Percentiles rank a stretch among this genome's conserved stretches.
These are phyloP conservation scores for Fusarium odoratissimum DNA, from an alignment of 2,329 filamentous ascomycete species.

Conservation along the genomic window DNA sequence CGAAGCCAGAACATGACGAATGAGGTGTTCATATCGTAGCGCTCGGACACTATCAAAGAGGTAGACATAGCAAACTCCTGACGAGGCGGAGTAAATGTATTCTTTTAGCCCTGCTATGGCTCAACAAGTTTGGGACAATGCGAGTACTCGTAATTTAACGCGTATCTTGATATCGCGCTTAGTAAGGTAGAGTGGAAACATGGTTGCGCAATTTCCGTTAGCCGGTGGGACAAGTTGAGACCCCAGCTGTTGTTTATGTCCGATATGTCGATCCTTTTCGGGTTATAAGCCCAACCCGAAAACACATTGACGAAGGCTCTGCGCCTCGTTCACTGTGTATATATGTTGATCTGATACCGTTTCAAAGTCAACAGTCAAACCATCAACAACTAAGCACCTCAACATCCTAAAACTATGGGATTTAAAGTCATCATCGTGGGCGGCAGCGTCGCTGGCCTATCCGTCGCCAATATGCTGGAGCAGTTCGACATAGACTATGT, in stretches of 20 bases:
- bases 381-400: neutral
- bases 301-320: neutral
- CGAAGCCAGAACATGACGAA: neutral
- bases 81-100: too few relatives aligned
- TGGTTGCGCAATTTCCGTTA: rapidly evolving
- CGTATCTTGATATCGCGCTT: rapidly evolving
- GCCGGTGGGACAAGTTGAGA: rapidly evolving
- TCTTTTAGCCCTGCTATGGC: neutral
- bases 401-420: neutral
- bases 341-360: rapidly evolving
- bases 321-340: rapidly evolving
- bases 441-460: constrained; percentile 24
- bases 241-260: rapidly evolving
- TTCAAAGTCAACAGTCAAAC: rapidly evolving
- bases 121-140: neutral
- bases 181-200: neutral
- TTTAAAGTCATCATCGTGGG: constrained; percentile 15
- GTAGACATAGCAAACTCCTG: too few relatives aligned
- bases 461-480: constrained; percentile 34
- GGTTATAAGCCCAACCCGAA: neutral
- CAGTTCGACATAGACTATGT: constrained; percentile 57
- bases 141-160: neutral
- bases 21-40: too few relatives aligned
- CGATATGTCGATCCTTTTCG: neutral
- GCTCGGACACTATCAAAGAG: too few relatives aligned